Base-by-base conservation (phyloP, 768 basidiomycete genomes). In the Trametes sanguinea region DNA sequence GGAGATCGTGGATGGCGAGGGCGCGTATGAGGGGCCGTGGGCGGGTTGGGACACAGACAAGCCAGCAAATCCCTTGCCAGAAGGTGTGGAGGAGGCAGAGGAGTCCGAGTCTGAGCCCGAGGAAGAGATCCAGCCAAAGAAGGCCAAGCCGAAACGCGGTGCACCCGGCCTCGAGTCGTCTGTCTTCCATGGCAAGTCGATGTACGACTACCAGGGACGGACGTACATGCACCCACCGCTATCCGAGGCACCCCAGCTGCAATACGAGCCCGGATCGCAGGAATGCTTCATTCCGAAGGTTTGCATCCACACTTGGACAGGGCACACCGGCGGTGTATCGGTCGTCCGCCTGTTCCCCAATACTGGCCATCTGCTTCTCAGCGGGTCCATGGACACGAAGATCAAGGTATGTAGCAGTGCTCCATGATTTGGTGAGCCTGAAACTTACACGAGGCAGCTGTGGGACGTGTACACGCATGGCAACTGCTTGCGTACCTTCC, bases 391-490 rank as follows among this genome's bases (percentile, higher is more conserved):
- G 94, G 97, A 99, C 74, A 98, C 94, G 8, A 95, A 98, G 74
- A 92, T 99, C 78, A 99, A 99, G 83, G 95, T 89, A 72, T 29
- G 79, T 69, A 57, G 39, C 52, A 51, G 53, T 13, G 29, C 2
- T 29, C 47, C 17, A 51, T 43, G 33, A 54, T 39, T 52, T 45
- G 52, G 50, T 44, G 48, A 14, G 3, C 9, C 13, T 56, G 32
- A 44, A 61, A 54, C 65, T 66, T 17, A 65, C 33, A 45, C n/a
- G 5, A 29, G 65, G n/a, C 68, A 98, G 95, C 83, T 99, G 35
- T 99, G 97, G 97, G 97, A 98, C 70, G 84, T 98, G 2, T 98
- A 99, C 71, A 93, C 92, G 46, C 92, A 96, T 69, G 94, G 95
- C 54, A 97, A 98, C 67, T 98, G 96, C 74, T 77, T 99, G 51